Conservation (phyloP, 2,329 filamentous ascomycete genomes). For the Fonsecaea pugnacius region DNA sequence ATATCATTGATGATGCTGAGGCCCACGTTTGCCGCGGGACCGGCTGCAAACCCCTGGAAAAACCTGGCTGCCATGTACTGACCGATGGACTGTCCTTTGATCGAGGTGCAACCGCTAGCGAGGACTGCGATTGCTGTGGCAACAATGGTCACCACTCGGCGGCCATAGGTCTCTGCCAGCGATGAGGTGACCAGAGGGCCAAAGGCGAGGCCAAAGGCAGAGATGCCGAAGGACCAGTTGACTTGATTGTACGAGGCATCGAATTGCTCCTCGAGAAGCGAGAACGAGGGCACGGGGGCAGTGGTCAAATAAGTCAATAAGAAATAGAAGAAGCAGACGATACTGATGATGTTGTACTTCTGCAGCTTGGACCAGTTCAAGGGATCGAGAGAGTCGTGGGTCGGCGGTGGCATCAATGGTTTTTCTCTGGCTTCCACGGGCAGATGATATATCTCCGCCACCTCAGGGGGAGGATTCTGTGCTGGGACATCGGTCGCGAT, state of each 20-base stretch:
- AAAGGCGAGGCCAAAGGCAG: conserved; percentile 41
- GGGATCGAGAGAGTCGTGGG: conserved; percentile 39
- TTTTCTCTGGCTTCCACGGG: background rate
- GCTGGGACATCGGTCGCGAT: background rate
- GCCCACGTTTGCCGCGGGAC: conserved; percentile 21
- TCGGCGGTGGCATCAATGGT: conserved; percentile 39
- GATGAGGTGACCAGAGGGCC: conserved; percentile 44
- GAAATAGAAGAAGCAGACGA: conserved; percentile 24
- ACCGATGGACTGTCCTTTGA: conserved; percentile 6
- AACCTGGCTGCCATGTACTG: conserved; percentile 27
- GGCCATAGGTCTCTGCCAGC: conserved; percentile 43
- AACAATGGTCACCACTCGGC: conserved; percentile 36
- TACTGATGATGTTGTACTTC: conserved; percentile 24
- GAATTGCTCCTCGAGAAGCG: conserved; percentile 20
- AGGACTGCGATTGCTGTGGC: conserved; percentile 23
- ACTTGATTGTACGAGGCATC: conserved; percentile 21
- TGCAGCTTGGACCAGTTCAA: conserved; percentile 41
- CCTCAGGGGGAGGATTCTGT: background rate
- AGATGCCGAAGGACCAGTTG: conserved; percentile 22
- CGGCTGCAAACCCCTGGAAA: conserved; percentile 24
- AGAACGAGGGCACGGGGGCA: conserved; percentile 19
- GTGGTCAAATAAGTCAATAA: conserved; percentile 25
- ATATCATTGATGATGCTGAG: conserved; percentile 26
- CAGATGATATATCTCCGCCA: conserved; percentile 3
- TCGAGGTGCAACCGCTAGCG: conserved; percentile 19